Percentiles rank a stretch among this genome's conserved stretches.
Evolutionary conservation across 208 protist species (phyloP).

Genomic region (Leptomonas pyrrhocoris): DNA sequence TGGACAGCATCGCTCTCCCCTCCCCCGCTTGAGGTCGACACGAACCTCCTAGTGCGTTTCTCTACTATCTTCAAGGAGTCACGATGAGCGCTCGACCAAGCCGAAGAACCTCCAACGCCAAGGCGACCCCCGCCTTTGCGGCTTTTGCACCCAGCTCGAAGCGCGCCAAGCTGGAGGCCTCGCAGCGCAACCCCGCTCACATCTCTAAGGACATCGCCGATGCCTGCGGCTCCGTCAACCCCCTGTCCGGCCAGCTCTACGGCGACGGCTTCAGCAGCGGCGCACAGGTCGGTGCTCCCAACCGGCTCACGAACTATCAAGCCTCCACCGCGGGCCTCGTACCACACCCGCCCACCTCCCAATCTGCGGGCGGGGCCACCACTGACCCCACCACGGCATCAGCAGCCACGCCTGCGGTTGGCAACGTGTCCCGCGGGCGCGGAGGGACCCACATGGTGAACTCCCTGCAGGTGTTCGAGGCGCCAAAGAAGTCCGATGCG

Average conservation of each 20-base stretch:
- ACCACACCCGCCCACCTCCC: slow-evolving; percentile 1
- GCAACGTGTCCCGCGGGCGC: slow-evolving; percentile 1
- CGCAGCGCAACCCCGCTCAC: slow-evolving; percentile 88
- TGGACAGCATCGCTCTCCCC: neutral
- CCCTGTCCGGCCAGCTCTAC: slow-evolving; percentile 74
- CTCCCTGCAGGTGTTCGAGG: slow-evolving; percentile 77
- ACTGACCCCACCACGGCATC: neutral
- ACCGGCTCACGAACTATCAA: slow-evolving; percentile 54
- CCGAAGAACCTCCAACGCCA: slow-evolving; percentile 2
- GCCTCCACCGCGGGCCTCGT: slow-evolving; percentile 13
- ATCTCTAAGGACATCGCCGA: slow-evolving; percentile 85
- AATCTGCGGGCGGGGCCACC: slow-evolving; percentile 1
- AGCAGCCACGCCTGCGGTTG: neutral
- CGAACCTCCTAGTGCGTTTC: neutral
- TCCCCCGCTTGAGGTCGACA: neutral
- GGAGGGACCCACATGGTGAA: slow-evolving; percentile 56
- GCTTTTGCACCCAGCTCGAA: slow-evolving; percentile 37
- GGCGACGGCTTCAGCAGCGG: slow-evolving; percentile 69
- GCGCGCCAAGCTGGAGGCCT: slow-evolving; percentile 36
- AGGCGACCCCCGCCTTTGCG: slow-evolving; percentile 2
- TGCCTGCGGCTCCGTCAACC: slow-evolving; percentile 65
- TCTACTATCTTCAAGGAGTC: neutral
- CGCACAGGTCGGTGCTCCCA: slow-evolving; percentile 67
- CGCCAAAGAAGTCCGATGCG: slow-evolving; percentile 53
- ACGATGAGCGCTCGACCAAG: slow-evolving; percentile 12